Percentiles rank a stretch among this genome's conserved stretches.
Conservation (phyloP, 306 rosid species). For the Castanea crenata region DNA sequence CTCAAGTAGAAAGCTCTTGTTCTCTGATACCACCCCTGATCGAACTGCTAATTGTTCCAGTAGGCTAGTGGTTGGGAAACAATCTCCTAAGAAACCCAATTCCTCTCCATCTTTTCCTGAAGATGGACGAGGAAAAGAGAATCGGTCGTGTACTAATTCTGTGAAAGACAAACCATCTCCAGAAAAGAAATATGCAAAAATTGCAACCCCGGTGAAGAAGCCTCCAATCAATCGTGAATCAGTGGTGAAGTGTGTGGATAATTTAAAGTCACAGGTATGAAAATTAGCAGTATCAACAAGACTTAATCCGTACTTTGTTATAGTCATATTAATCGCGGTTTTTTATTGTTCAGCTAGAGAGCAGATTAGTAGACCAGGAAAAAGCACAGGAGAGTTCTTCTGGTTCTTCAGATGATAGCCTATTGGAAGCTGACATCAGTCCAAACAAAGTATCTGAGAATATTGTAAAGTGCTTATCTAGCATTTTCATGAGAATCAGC, state of each 20-base stretch:
- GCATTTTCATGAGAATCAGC: conserved; percentile 58
- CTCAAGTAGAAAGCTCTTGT: conserved; percentile 62
- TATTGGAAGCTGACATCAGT: conserved; percentile 37
- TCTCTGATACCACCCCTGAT: conserved; percentile 39
- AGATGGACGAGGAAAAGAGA: conserved; percentile 78
- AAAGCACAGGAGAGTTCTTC: conserved; percentile 50
- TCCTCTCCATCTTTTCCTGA: conserved; percentile 38
- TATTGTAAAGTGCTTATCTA: conserved; percentile 68
- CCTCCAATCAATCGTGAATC: conserved; percentile 50
- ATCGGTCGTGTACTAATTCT: conserved; percentile 39
- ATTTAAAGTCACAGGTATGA: conserved; percentile 53
- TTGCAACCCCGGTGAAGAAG: conserved; percentile 51
- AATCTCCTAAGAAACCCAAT: conserved; percentile 38
- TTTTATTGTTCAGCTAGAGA: conserved; percentile 50
- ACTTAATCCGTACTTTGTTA: conserved; percentile 17
- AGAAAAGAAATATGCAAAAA: conserved; percentile 52
- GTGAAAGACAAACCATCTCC: conserved; percentile 58
- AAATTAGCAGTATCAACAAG: neutral
- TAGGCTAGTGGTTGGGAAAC: conserved; percentile 40
- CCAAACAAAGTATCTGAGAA: conserved; percentile 79
- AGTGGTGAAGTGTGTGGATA: conserved; percentile 44
- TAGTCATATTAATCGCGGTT: conserved; percentile 13
- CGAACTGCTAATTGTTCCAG: conserved; percentile 33
- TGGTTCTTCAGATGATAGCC: conserved; percentile 42
- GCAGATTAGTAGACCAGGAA: conserved; percentile 55